These are phyloP conservation scores for Periconia sp. DNA, from an alignment of 2,329 filamentous ascomycete genomes.

Conservation along the genomic window DNA sequence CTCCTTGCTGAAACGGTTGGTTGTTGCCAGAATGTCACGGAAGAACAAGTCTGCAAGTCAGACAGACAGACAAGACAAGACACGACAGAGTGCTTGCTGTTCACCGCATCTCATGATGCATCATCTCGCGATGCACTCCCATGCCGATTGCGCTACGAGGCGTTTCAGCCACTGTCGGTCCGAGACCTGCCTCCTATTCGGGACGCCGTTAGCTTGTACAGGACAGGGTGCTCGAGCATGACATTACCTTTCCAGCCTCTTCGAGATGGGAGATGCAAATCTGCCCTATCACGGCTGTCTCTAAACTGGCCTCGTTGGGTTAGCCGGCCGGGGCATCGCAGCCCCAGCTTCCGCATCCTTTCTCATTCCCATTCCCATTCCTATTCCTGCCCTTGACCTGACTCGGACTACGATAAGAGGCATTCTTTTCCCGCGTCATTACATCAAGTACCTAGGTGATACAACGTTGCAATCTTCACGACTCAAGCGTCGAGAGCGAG, in stretches of 20 bases:
- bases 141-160: conserved; percentile 19
- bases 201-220: conserved; percentile 12
- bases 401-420: too few species aligned
- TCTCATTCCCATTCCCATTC: too few species aligned
- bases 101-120: conserved; percentile 17
- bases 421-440: conserved; percentile 12
- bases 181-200: conserved; percentile 10
- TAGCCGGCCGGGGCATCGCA: conserved; percentile 5
- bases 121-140: conserved; percentile 20
- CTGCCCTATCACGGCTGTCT: conserved; percentile 12
- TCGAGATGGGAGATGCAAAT: conserved; percentile 14
- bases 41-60: too few species aligned
- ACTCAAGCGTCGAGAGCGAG: neutral
- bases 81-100: neutral
- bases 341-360: conserved; percentile 22
- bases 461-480: conserved; percentile 10
- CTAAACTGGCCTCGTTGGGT: neutral
- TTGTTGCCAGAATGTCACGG: too few species aligned
- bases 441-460: too few species aligned
- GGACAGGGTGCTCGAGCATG: conserved; percentile 22
- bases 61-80: too few species aligned
- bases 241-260: conserved; percentile 21
- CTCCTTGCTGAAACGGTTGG: too few species aligned
- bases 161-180: conserved; percentile 22
- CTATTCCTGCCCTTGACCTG: too few species aligned